phyloP scores from a whole-genome alignment of 106 monocot species.

The Agapanthus africanus region DNA sequence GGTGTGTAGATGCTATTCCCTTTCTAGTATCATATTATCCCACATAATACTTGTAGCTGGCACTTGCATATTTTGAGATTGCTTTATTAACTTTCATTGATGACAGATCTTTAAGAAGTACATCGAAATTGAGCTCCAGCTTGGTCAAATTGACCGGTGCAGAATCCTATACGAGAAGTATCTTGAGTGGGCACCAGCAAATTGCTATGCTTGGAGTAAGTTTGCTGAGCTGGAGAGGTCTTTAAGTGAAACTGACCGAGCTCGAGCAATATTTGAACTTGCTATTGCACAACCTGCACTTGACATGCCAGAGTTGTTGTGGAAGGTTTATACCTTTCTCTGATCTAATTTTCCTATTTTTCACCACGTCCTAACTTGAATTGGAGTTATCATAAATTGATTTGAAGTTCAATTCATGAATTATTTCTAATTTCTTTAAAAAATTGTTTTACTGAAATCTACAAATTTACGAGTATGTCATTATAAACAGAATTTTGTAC shows the following conservation, averaged over 20 bases:
- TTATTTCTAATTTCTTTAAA: too few relatives aligned
- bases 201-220: conserved; percentile 97
- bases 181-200: conserved; percentile 84
- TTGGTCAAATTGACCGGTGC: conserved; percentile 75
- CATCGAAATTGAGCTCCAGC: conserved; percentile 79
- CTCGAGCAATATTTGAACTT: conserved; percentile 74
- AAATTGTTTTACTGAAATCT: too few relatives aligned
- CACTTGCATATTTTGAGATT: too few relatives aligned
- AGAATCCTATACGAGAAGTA: conserved; percentile 87
- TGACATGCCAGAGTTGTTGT: conserved; percentile 91
- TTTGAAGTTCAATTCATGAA: background rate
- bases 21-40: background rate
- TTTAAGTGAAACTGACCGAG: conserved; percentile 76
- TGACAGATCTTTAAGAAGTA: conserved; percentile 85
- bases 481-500: background rate
- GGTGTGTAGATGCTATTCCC: conserved; percentile 22
- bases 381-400: background rate
- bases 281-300: conserved; percentile 84
- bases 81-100: background rate
- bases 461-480: background rate
- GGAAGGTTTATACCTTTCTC: conserved; percentile 65
- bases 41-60: background rate
- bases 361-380: background rate
- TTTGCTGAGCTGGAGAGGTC: conserved; percentile 87
- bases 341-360: background rate